Evolutionary conservation across 306 rosid species (phyloP).

Genomic region (Quillaja saponaria): DNA sequence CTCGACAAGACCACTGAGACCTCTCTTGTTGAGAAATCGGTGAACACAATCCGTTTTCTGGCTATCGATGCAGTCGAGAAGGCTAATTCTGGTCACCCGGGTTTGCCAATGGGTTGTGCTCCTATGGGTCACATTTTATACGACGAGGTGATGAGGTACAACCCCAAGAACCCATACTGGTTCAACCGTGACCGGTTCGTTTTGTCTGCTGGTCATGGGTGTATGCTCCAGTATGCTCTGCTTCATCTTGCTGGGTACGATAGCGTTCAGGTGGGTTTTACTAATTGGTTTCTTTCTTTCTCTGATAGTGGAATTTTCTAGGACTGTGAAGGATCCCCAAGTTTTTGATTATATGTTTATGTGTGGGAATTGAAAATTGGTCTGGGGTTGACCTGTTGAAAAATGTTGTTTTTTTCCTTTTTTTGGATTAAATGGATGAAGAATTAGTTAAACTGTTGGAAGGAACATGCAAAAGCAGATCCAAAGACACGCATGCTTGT

Average conservation of each 20-base stretch:
- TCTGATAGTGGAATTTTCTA: neutral
- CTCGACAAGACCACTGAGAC: constrained; percentile 49
- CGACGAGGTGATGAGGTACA: constrained; percentile 84
- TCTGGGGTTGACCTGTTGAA: constrained; percentile 1
- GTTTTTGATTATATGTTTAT: neutral
- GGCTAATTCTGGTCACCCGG: constrained; percentile 97
- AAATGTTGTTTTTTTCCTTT: neutral
- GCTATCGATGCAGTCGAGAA: constrained; percentile 87
- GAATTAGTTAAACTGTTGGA: neutral
- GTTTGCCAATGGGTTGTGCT: constrained; percentile 97
- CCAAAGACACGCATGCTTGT: neutral
- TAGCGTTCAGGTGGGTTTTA: constrained; percentile 58
- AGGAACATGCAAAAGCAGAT: neutral
- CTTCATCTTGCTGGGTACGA: constrained; percentile 96
- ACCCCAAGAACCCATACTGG: constrained; percentile 92
- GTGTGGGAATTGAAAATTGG: constrained; percentile 1
- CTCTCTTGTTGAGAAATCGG: constrained; percentile 71
- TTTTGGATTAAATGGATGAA: neutral
- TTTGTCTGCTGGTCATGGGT: constrained; percentile 92
- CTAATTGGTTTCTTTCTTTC: neutral
- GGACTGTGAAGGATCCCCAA: constrained; percentile 12
- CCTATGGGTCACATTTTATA: constrained; percentile 89
- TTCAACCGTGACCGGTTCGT: constrained; percentile 96
- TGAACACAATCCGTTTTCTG: constrained; percentile 88
- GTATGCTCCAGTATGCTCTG: constrained; percentile 93